These are phyloP conservation scores for Pulveroboletus sp. DNA, from an alignment of 768 basidiomycete genomes.

Conservation along the genomic window DNA sequence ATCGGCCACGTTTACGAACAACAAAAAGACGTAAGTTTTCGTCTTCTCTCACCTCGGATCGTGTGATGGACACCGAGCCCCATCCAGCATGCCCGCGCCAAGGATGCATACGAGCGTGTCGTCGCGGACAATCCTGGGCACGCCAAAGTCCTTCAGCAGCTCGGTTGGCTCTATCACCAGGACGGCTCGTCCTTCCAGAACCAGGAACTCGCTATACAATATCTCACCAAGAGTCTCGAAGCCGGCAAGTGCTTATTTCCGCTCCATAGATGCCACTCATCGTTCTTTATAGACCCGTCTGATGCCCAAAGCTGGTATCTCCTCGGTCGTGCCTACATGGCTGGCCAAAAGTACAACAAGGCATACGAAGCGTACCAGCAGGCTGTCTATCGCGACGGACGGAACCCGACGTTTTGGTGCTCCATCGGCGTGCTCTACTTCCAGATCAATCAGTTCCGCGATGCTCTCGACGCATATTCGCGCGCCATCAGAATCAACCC, in stretches of 20 bases:
- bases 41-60: background rate
- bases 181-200: conserved; percentile 93
- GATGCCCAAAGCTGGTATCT: conserved; percentile 99
- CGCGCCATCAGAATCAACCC: conserved; percentile 98
- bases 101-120: conserved; percentile 95
- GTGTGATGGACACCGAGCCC: conserved; percentile 11
- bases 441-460: conserved; percentile 99
- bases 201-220: conserved; percentile 89
- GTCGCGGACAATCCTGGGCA: conserved; percentile 89
- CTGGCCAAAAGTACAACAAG: conserved; percentile 97
- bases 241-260: conserved; percentile 55
- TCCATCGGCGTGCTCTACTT: conserved; percentile 99
- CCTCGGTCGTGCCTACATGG: conserved; percentile 97
- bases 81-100: conserved; percentile 75
- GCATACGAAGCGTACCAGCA: conserved; percentile 99
- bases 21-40: conserved; percentile 77
- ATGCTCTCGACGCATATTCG: conserved; percentile 97
- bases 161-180: conserved; percentile 97
- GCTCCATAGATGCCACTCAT: background rate
- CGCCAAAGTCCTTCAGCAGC: conserved; percentile 95
- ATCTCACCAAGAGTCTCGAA: conserved; percentile 92
- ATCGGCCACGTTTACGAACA: conserved; percentile 99
- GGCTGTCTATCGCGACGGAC: conserved; percentile 97
- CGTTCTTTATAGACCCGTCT: conserved; percentile 58
- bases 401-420: conserved; percentile 99